Base-by-base conservation (phyloP, 148 eudicot genomes). In the Silene uniflora region DNA sequence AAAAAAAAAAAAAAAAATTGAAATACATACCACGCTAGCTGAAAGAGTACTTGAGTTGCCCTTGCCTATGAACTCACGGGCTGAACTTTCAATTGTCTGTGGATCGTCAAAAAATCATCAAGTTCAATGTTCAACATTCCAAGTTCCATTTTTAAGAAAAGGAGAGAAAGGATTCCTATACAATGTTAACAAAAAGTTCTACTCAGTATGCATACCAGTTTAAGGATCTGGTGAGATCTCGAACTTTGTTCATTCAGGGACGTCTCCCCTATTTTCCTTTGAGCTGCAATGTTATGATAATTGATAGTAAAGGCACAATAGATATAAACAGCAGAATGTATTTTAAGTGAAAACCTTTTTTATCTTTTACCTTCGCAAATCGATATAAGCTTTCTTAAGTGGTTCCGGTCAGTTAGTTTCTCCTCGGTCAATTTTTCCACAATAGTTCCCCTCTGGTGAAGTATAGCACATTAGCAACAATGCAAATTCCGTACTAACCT, bases 41-140 rank as follows among this genome's bases (percentile, higher is more conserved):
- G 98, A 81, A 75, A 93, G 94, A 52, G 92, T 91, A 55, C 97
- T 87, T 68, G 92, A 86, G 79, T 93, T 93, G 70, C 85, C 87
- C 87, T 91, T 91, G 85, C 92, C 97, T 74, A 93, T 68, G 80
- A 91, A 93, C 86, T 93, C 98, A 49, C 91, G 90, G 67, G 94
- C 97, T 23, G 97, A 93, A 85, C 98, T 93, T 86, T 93, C 98
- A 71, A 93, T 87, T 56, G 97, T 91, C 98, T 93, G 90, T 76
- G 39, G 60, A 29, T 46, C 25, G 55, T 5, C 32, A 46, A 23
- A 73, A 79, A 52, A 23, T 25, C 27, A 62, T 54, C 61, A 22
- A 56, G 23, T 76, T 14, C 47, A 17, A 23, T 4, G 10, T 46
- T 32, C 35, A 32, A 32, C 35, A 5, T 32, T 65, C 52, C 14